Evolutionary conservation across 179 eudicot species (phyloP), one percentile per base, ranked within the genome.

Genomic region (Sideroxylon spinosum): DNA sequence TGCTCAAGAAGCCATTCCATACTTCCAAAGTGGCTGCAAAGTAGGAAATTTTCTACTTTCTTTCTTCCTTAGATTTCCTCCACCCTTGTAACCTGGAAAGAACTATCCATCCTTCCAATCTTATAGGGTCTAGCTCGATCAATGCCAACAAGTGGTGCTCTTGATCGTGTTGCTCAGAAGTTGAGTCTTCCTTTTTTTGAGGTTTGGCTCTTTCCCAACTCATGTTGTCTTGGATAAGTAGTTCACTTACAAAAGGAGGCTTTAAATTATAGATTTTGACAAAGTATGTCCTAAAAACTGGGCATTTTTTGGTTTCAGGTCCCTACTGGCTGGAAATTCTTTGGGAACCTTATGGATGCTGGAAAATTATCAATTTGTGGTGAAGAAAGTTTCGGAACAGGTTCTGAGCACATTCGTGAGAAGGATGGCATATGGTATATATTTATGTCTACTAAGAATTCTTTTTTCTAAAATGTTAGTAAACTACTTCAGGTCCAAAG

Each of bases 121-220:
- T 79, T 80, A 68, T 72, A 88, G 91, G 91, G 91, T 83, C 82
- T 88, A 74, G 99, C 99, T 56, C 87, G 99, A 83, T 95, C 99
- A 62, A 95, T 95, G 99, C 99, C 98, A 56, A 95, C 99, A 78
- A 95, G 99, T 87, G 98, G 98, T 81, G 98, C 99, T 81, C 94
- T 95, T 78, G 99, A 95, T 79, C 94, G 98, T 75, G 99, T 95
- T 79, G 98, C 97, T 77, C 87, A 89, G 84, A 90, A 92, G 73
- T 81, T 95, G 76, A 83, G 86, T 65, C 98, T 95, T 84, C 96
- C 96, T 1, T 95, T 95, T 67, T 95, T 90, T 80, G 99, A 95
- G 99, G 99, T 95, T 77, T 49, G 22, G 68, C 64, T 84, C 53
- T 68, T 76, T 74, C 16, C 26, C 20, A 26, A n/a, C 56, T 56